phyloP scores from a whole-genome alignment of 176 grass and related monocot species.

The Puccinellia tenuiflora region DNA sequence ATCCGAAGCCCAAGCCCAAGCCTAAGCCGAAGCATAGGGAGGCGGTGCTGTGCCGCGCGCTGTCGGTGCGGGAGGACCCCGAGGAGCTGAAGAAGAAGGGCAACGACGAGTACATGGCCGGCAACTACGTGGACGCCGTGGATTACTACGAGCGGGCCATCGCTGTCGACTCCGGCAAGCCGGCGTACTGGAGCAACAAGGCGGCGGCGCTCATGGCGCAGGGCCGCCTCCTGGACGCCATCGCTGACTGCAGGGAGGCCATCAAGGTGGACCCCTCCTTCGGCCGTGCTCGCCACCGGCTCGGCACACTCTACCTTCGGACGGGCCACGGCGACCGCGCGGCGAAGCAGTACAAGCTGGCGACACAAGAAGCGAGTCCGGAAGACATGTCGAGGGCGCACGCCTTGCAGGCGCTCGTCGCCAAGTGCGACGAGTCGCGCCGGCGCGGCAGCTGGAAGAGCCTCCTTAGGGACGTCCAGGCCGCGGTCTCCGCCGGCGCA shows the following conservation, averaged over 20 bases:
- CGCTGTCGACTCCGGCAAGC: background rate
- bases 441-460: background rate
- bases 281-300: background rate
- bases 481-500: background rate
- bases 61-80: slow-evolving; percentile 1
- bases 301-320: background rate
- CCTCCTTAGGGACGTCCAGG: background rate
- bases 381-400: background rate
- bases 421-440: background rate
- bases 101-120: slow-evolving; percentile 6
- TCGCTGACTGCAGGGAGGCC: background rate
- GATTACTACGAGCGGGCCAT: slow-evolving; percentile 7
- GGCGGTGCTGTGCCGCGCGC: background rate
- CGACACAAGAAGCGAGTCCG: background rate
- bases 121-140: slow-evolving; percentile 9
- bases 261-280: slow-evolving; percentile 3
- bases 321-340: background rate
- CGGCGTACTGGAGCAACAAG: slow-evolving; percentile 12
- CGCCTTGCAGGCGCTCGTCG: background rate
- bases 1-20: background rate
- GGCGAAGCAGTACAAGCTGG: background rate
- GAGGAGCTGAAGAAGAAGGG: slow-evolving; percentile 8
- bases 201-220: slow-evolving; percentile 1
- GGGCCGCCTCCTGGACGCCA: background rate
- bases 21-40: background rate